These are phyloP conservation scores for Cercospora sesami DNA, from an alignment of 2,329 filamentous ascomycete genomes.

Conservation along the genomic window DNA sequence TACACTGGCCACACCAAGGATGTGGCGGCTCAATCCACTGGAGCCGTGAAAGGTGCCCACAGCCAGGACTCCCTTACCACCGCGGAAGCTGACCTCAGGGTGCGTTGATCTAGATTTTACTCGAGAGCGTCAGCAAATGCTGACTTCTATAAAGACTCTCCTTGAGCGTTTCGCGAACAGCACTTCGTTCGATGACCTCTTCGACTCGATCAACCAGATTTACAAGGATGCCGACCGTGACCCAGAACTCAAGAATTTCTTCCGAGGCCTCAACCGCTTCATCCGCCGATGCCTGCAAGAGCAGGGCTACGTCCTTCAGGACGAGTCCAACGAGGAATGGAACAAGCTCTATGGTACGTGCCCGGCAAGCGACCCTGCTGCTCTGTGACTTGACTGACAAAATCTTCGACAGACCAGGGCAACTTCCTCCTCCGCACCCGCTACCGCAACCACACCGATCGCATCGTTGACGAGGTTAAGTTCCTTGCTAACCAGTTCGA, in stretches of 20 bases:
- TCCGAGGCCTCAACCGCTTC: conserved; percentile 73
- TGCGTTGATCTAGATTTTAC: conserved; percentile 50
- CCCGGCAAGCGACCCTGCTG: background rate
- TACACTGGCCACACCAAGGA: conserved; percentile 75
- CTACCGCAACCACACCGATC: conserved; percentile 82
- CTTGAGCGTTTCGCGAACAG: conserved; percentile 95
- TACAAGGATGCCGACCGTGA: conserved; percentile 86
- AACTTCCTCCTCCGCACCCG: conserved; percentile 83
- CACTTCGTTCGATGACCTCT: conserved; percentile 83
- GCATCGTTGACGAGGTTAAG: conserved; percentile 83
- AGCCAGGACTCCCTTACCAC: conserved; percentile 62
- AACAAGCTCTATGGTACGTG: conserved; percentile 64
- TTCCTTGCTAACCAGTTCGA: conserved; percentile 90
- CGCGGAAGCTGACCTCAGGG: conserved; percentile 78
- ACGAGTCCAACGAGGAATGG: conserved; percentile 77
- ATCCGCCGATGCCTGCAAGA: conserved; percentile 81
- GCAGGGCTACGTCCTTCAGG: conserved; percentile 87
- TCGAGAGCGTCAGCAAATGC: conserved; percentile 45
- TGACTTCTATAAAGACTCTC: conserved; percentile 65
- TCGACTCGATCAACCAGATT: conserved; percentile 79
- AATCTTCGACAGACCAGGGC: conserved; percentile 63
- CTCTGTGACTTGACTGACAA: background rate
- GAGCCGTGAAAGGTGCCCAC: conserved; percentile 72
- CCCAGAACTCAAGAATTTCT: conserved; percentile 84
- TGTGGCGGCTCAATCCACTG: conserved; percentile 63